Base-by-base conservation (phyloP, 1,284 basidiomycete species). In the Cryptococcus sp. region DNA sequence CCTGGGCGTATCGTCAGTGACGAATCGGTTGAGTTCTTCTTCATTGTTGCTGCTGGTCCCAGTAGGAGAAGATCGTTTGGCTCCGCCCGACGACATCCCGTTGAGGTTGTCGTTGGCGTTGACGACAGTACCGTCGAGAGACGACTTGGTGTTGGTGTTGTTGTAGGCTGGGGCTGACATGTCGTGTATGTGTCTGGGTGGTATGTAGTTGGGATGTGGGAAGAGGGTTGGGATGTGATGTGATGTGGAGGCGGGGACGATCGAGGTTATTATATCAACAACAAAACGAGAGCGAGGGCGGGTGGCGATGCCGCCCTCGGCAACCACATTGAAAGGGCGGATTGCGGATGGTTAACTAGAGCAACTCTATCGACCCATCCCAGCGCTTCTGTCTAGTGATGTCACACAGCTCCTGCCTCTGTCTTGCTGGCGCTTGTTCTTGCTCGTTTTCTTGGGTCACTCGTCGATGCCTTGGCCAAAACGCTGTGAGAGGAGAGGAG, bases 11-110 rank as follows among this genome's bases (percentile, higher is more conserved):
- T 68, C 66, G 19, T 68, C 66, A 4, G 66, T 68, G 33, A 68
- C 66, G 48, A 62, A 66, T 51, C 64, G 59, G 48, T 68, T 56
- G 18, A 66, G 60, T 18, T 68, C 66, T 11, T 68, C 57, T 3
- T 59, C 56, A 16, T 57, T 39, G 40, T 47, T 23, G 10, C 45
- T 21, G 12, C 41, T 45, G 25, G 10, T n/a, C 16, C n/a, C n/a
- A n/a, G n/a, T n/a, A 25, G 41, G 35, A 21, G 18, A 18, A 24
- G 41, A 22, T 19, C 22, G 25, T 33, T 45, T 45, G 34, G 23
- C 37, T 7, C 19, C 34, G 28, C 38, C 38, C 19, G 22, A 21
- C 9, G 7, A 6, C 9, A 10, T 11, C 19, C 16, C n/a, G 31
- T 32, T 43, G 46, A 2, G 5, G 19, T 9, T 18, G 47, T 28